Base-by-base conservation (phyloP, 306 rosid species). In the apple (Malus domestica) region DNA sequence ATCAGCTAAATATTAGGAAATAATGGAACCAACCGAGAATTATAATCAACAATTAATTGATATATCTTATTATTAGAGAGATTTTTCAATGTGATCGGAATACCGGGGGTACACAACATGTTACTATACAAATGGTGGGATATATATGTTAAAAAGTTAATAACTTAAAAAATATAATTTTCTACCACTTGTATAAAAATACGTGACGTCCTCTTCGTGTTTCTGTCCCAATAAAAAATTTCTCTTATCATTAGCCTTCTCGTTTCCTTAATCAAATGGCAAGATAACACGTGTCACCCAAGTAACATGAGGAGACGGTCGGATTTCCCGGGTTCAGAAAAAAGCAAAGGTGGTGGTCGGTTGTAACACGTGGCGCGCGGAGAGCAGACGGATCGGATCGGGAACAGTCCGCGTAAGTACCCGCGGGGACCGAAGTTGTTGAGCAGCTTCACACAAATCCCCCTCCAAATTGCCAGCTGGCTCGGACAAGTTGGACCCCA, bases 241-340 rank as follows among this genome's bases (percentile, higher is more conserved):
- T 30, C 5, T 30, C 33, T 4, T 5, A 14, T 46, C 52, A 46
- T 46, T 4, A 15, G 38, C 11, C 3, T 2, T 8, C 6, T 6
- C 40, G 40, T 14, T 62, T 6, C 40, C 45, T 19, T 65, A 27
- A 2, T 5, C 23, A 65, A 65, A n/a, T 10, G 45, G 7, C 18
- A 10, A 52, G 33, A 52, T 49, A 74, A 67, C 87, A 89, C 92
- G 91, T 81, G 96, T 80, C 75, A 2, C 55, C 0, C 10, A 32
- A 64, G 63, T n/a, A 27, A 35, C 72, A 13, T 3, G 7, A 20
- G 30, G 71, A 72, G 84, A 63, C 79, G 86, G 85, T 72, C 7
- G 78, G 77, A 77, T 46, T 72, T 83, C 90, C 88, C 86, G 83
- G 67, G 78, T 87, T 68, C 12, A 10, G 57, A 27, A 67, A 35